Evolutionary conservation across 306 rosid species (phyloP).

Genomic region (Sophora flavescens): DNA sequence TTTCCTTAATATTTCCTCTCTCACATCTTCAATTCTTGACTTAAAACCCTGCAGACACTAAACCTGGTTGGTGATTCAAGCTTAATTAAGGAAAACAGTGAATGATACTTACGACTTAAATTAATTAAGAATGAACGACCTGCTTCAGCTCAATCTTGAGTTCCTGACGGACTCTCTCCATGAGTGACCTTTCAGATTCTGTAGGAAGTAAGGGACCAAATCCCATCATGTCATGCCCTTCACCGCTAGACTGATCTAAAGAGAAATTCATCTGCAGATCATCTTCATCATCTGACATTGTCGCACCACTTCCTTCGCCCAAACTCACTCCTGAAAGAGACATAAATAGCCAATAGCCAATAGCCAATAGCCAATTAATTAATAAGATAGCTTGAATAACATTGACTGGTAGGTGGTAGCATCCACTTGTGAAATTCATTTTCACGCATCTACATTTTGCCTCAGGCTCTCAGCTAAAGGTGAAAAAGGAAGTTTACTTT

Average conservation of each 20-base stretch:
- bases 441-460: neutral
- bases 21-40: slow-evolving; percentile 96
- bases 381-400: neutral
- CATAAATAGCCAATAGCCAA: neutral
- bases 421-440: too few relatives aligned
- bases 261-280: slow-evolving; percentile 82
- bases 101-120: neutral
- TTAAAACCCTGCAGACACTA: slow-evolving; percentile 75
- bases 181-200: slow-evolving; percentile 91
- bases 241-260: slow-evolving; percentile 74
- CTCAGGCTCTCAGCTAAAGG: too few relatives aligned
- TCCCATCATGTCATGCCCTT: slow-evolving; percentile 92
- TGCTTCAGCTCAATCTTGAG: slow-evolving; percentile 96
- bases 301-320: slow-evolving; percentile 93
- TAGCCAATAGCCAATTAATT: too few relatives aligned
- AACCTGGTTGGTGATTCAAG: slow-evolving; percentile 29
- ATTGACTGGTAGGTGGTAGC: neutral
- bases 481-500: too few relatives aligned
- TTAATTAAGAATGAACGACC: slow-evolving; percentile 51
- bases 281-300: slow-evolving; percentile 98
- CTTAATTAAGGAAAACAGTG: neutral
- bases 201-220: slow-evolving; percentile 94
- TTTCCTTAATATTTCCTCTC: slow-evolving; percentile 96
- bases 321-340: slow-evolving; percentile 73
- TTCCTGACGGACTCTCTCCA: slow-evolving; percentile 98